These are phyloP conservation scores for Pseudogymnoascus sp. DNA, from an alignment of 2,329 filamentous ascomycete species.

Conservation along the genomic window DNA sequence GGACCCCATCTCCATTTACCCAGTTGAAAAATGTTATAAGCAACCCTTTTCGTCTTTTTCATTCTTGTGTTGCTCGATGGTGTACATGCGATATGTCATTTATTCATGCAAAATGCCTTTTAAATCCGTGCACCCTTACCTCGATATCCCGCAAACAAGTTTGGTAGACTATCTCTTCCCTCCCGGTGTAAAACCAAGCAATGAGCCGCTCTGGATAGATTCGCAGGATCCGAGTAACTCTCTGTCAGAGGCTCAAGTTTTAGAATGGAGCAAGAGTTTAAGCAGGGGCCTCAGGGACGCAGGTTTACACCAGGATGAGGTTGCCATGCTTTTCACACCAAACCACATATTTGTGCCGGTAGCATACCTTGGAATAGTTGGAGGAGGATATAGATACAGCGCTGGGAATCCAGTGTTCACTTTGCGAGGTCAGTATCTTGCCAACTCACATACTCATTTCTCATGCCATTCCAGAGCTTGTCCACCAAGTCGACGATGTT, in stretches of 20 bases:
- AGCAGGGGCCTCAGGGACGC: slow-evolving; percentile 38
- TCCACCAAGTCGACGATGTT: slow-evolving; percentile 43
- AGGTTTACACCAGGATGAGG: slow-evolving; percentile 39
- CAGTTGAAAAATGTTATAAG: not conserved
- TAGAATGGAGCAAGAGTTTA: slow-evolving; percentile 45
- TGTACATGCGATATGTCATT: not conserved
- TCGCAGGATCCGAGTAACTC: slow-evolving; percentile 35
- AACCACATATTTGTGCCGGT: slow-evolving; percentile 49
- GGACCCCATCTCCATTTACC: not conserved
- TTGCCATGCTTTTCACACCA: slow-evolving; percentile 44
- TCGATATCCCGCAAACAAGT: slow-evolving; percentile 19
- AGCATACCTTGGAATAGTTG: slow-evolving; percentile 45
- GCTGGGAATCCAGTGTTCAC: slow-evolving; percentile 46
- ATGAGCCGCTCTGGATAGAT: slow-evolving; percentile 45
- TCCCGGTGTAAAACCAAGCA: slow-evolving; percentile 33
- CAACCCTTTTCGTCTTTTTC: not conserved
- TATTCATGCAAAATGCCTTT: slow-evolving; percentile 16
- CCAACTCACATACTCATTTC: not conserved
- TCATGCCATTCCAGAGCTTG: slow-evolving; percentile 34
- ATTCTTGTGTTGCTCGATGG: not conserved
- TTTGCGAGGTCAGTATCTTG: slow-evolving; percentile 31
- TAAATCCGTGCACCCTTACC: slow-evolving; percentile 14
- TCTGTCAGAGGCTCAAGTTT: slow-evolving; percentile 38
- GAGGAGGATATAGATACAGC: slow-evolving; percentile 44
- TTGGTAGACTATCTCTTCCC: slow-evolving; percentile 24